A percentile compares a stretch with the other conserved stretches of the same genome.
These are phyloP conservation scores for Penicillium sp. DNA, from an alignment of 2,329 filamentous ascomycete genomes.

Conservation along the genomic window DNA sequence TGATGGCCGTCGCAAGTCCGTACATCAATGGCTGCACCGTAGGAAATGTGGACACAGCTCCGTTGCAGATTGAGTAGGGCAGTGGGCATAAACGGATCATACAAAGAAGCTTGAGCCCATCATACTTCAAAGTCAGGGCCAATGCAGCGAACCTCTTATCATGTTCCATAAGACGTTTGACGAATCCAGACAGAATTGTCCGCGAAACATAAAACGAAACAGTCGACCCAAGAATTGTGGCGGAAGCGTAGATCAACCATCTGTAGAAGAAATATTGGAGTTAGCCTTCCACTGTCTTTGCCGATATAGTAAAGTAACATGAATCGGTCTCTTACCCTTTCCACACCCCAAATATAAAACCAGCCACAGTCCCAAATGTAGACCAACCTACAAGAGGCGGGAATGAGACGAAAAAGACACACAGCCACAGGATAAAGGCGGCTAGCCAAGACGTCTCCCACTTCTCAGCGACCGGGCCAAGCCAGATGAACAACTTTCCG, in stretches of 20 bases:
- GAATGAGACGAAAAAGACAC: conserved; percentile 75
- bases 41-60: conserved; percentile 88
- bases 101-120: conserved; percentile 82
- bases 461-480: conserved; percentile 68
- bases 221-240: conserved; percentile 74
- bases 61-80: conserved; percentile 90
- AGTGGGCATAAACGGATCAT: conserved; percentile 92
- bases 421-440: conserved; percentile 69
- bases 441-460: conserved; percentile 74
- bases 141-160: conserved; percentile 89
- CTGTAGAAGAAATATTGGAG: conserved; percentile 45
- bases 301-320: neutral
- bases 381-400: conserved; percentile 87
- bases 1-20: conserved; percentile 75
- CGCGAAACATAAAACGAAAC: conserved; percentile 77
- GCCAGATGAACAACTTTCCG: conserved; percentile 71
- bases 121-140: conserved; percentile 80
- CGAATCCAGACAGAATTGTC: conserved; percentile 73
- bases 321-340: conserved; percentile 56
- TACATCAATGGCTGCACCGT: conserved; percentile 76
- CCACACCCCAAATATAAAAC: conserved; percentile 69
- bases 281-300: neutral
- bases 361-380: conserved; percentile 66
- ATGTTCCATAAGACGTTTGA: conserved; percentile 72
- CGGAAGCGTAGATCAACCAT: conserved; percentile 78